Evolutionary conservation across 2,329 filamentous ascomycete species (phyloP).

Genomic region (Nothophoma quercina): DNA sequence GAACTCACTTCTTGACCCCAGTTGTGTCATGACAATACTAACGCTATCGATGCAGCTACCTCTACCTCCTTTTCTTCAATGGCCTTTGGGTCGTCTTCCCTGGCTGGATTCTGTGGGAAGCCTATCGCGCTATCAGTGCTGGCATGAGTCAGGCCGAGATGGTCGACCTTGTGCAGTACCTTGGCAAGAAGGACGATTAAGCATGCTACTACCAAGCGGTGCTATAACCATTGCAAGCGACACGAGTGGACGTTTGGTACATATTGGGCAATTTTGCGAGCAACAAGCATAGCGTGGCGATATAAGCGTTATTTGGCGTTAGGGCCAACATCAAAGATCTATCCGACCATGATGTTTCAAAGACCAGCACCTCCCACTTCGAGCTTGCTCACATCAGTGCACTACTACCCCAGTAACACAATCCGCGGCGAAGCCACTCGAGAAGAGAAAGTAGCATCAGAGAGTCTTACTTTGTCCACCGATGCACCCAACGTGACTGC

Average conservation of each 20-base stretch:
- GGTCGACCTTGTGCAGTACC: constrained; percentile 48
- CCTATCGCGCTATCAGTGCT: constrained; percentile 54
- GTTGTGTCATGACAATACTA: background rate
- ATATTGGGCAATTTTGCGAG: background rate
- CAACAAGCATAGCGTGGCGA: background rate
- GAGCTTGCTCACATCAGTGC: too few species aligned
- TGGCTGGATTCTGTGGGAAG: constrained; percentile 63
- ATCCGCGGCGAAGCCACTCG: too few species aligned
- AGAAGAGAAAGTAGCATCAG: too few species aligned
- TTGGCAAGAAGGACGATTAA: constrained; percentile 43
- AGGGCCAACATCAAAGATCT: too few species aligned
- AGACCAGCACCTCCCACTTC: too few species aligned
- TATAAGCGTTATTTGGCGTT: too few species aligned
- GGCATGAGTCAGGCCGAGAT: constrained; percentile 48
- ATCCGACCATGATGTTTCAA: too few species aligned
- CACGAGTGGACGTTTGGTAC: background rate
- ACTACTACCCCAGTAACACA: too few species aligned
- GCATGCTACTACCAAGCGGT: background rate
- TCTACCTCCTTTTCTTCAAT: constrained; percentile 72
- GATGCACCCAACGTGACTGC: too few species aligned
- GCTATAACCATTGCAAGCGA: too few species aligned
- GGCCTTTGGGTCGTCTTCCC: constrained; percentile 68
- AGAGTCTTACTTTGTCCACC: too few species aligned
- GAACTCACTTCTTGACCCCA: too few species aligned
- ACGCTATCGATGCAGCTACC: constrained; percentile 53